Conservation (phyloP, 306 rosid species). For the Cucumis sativus region DNA sequence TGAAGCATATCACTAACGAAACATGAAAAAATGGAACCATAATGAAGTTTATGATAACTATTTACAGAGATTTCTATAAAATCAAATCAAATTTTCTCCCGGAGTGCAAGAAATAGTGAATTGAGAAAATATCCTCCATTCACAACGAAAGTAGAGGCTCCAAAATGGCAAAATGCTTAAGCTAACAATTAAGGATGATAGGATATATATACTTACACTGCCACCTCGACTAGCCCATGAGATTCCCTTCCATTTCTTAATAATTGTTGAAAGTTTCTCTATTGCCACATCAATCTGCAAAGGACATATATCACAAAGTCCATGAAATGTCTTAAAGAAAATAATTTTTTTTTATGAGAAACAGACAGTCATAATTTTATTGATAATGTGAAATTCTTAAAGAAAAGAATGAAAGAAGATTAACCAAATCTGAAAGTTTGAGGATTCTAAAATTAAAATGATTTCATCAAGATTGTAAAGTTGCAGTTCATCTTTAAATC, state of each 20-base stretch:
- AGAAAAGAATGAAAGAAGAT: not conserved
- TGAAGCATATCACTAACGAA: not conserved
- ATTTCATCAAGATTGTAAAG: not conserved
- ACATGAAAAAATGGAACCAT: not conserved
- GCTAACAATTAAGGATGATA: not conserved
- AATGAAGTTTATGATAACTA: not conserved
- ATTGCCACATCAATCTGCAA: slow-evolving; percentile 46
- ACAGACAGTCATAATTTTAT: no score
- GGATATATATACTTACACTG: slow-evolving; percentile 36
- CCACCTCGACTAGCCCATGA: slow-evolving; percentile 87
- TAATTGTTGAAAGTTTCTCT: slow-evolving; percentile 27
- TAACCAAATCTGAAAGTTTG: not conserved
- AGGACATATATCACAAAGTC: not conserved
- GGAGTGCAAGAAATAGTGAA: not conserved
- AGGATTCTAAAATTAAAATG: not conserved
- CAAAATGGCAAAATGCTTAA: not conserved
- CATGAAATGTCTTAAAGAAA: not conserved
- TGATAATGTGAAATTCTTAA: no score
- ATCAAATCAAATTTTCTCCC: no score
- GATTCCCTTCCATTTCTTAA: slow-evolving; percentile 50
- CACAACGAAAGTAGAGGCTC: not conserved
- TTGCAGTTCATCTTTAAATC: not conserved
- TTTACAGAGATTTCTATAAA: not conserved
- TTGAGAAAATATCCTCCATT: not conserved
- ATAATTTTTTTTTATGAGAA: no score